Evolutionary conservation across 1,284 basidiomycete species (phyloP), one percentile per base, ranked within the genome.

Genomic region (Sporisorium sorghi): DNA sequence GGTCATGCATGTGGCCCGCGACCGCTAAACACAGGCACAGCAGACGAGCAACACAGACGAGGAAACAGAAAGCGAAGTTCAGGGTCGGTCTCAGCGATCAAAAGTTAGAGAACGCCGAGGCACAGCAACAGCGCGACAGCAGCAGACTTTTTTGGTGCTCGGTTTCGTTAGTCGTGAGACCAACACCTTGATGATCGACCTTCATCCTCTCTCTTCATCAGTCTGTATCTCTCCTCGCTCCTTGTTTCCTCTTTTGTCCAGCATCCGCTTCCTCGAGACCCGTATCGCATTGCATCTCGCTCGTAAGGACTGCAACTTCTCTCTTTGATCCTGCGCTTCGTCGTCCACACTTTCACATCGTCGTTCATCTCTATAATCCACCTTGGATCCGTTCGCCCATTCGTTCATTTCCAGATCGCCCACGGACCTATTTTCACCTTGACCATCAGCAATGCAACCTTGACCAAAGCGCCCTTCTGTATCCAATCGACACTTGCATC

Each of bases 391-490:
- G 2, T 8, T 44, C n/a, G n/a, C n/a, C n/a, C 24, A 12, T 44
- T 35, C 24, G 5, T 44, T 7, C 35, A 37, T 37, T n/a, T n/a
- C 35, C 15, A 37, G 11, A 9, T 5, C 17, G 35, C 35, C 5
- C 19, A 48, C 23, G 23, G 8, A 51, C 24, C 21, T 1, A 8
- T n/a, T 24, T 33, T 26, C n/a, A 10, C 32, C 21, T 37, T 17
- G 46, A 11, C 54, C 19, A n/a, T n/a, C 19, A 52, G 48, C 24
- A 30, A 67, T 60, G 58, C 52, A 48, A 40, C 21, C 28, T 51
- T 56, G 35, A 60, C 42, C 35, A 19, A 44, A 23, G 26, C 52
- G 23, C 23, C 21, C 6, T 23, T 30, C 11, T 48, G 9, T 9
- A 35, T 37, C 51, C 6, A 14, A 52, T 23, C 40, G 42, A 28